These are phyloP conservation scores for Trifolium repens DNA, from an alignment of 306 rosid species.

Conservation along the genomic window DNA sequence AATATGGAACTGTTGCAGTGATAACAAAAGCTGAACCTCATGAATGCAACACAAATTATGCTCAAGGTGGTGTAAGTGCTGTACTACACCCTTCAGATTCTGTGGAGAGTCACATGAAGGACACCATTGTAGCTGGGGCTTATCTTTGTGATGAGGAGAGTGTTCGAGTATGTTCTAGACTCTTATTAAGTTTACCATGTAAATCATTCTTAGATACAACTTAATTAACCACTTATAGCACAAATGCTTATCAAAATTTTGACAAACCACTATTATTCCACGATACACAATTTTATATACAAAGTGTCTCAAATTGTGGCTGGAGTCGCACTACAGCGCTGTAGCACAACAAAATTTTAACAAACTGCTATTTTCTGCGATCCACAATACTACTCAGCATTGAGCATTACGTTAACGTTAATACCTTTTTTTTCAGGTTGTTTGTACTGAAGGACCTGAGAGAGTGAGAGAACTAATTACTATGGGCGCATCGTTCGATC, in stretches of 20 bases:
- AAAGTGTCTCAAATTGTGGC: background rate
- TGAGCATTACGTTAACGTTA: slow-evolving; percentile 23
- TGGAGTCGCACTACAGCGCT: background rate
- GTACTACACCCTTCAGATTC: slow-evolving; percentile 91
- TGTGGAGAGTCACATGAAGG: slow-evolving; percentile 93
- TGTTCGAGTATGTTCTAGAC: slow-evolving; percentile 70
- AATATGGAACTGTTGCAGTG: slow-evolving; percentile 90
- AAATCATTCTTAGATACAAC: slow-evolving; percentile 19
- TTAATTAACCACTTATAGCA: background rate
- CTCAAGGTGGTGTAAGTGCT: slow-evolving; percentile 99
- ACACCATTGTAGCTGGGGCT: slow-evolving; percentile 96
- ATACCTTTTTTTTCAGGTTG: slow-evolving; percentile 69
- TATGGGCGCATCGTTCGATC: slow-evolving; percentile 94
- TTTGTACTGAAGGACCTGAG: slow-evolving; percentile 97
- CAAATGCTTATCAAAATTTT: background rate
- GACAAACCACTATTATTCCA: background rate
- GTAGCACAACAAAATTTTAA: background rate
- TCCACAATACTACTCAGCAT: background rate
- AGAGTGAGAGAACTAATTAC: slow-evolving; percentile 89
- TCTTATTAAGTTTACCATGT: slow-evolving; percentile 4
- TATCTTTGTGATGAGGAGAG: slow-evolving; percentile 93
- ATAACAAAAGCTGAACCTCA: slow-evolving; percentile 96
- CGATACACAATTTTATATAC: background rate
- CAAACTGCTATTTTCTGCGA: background rate
- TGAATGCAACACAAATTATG: slow-evolving; percentile 97